Conservation (phyloP, 1,284 basidiomycete species). For the Cutaneotrichosporon sp. region DNA sequence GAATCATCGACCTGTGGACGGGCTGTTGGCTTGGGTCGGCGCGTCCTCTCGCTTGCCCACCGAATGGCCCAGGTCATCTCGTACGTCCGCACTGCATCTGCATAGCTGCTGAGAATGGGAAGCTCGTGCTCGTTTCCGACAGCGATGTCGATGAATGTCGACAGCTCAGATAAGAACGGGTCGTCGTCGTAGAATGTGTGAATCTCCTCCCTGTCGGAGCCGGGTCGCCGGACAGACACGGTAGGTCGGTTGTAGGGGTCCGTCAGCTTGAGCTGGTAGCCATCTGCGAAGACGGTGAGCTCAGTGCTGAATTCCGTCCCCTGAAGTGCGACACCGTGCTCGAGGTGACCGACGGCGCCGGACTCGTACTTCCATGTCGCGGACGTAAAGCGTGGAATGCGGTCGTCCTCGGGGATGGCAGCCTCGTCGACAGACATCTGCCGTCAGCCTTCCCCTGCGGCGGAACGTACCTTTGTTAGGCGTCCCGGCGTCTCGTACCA, state of each 20-base stretch:
- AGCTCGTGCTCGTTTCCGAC: conserved; percentile 23
- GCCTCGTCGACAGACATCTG: conserved; percentile 51
- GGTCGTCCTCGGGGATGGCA: conserved; percentile 39
- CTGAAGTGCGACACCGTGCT: conserved; percentile 38
- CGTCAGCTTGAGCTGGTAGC: conserved; percentile 42
- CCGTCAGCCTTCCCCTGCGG: too few relatives aligned
- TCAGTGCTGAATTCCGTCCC: conserved; percentile 40
- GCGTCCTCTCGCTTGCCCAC: conserved; percentile 28
- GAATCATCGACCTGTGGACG: too few relatives aligned
- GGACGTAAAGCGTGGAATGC: conserved; percentile 48
- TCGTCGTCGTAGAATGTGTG: conserved; percentile 42
- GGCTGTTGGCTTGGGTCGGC: too few relatives aligned
- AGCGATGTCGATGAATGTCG: conserved; percentile 46
- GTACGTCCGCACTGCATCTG: conserved; percentile 80
- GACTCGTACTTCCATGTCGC: conserved; percentile 48
- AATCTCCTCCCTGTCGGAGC: conserved; percentile 36
- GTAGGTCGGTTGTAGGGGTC: conserved; percentile 47
- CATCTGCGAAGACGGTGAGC: conserved; percentile 43
- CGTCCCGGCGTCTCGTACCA: conserved; percentile 50
- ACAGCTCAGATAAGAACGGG: conserved; percentile 48
- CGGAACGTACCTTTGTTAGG: too few relatives aligned
- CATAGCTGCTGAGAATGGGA: conserved; percentile 45
- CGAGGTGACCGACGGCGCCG: conserved; percentile 41
- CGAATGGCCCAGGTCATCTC: conserved; percentile 52
- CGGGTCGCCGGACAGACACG: conserved; percentile 45